Evolutionary conservation across 2,329 filamentous ascomycete genomes (phyloP), one percentile per base, ranked within the genome.

Genomic region (Podosphaera leucotricha): DNA sequence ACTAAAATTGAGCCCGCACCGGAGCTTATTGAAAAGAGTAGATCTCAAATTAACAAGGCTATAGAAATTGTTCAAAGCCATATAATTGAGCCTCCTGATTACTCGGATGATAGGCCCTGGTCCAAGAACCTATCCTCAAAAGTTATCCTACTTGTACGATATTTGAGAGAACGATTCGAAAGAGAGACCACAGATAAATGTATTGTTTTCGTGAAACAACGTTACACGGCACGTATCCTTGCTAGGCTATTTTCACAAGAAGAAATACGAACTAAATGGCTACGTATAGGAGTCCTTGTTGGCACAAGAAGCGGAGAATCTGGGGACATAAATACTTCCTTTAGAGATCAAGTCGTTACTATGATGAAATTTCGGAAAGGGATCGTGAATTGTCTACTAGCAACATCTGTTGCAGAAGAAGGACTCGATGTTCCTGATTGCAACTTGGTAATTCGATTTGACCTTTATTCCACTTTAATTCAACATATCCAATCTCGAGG

Each of bases 401-500:
- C 75, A 2, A 80, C 75, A 0, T 75, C 74, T 0, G 71, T 80
- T 1, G 75, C 70, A 0, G 75, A 80, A 52, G 75, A 80, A 55
- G 75, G 75, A 0, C 66, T 80, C 11, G 75, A 80, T 51, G 70
- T 80, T 41, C 75, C 75, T 0, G 72, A 77, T 45, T 80, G 75
- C 57, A 77, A 79, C 49, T 57, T 77, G 1, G 64, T 80, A 24
- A 66, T 80, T 47, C 63, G 86, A 2, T 98, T 94, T 54, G 84
- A 95, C 56, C 69, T 92, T 2, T 93, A 85, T 60, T 68, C 70
- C 10, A 94, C 87, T 0, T 75, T 93, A 59, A 95, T 95, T 43
- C 82, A 92, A 55, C 95, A 94, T 56, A 77, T 95, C 18, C 90
- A 98, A 59, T 94, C 86, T 13, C 73, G 84, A 49, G 90, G 90